phyloP scores from a whole-genome alignment of 2,329 filamentous ascomycete genomes.

The Mycosphaerella sp. region DNA sequence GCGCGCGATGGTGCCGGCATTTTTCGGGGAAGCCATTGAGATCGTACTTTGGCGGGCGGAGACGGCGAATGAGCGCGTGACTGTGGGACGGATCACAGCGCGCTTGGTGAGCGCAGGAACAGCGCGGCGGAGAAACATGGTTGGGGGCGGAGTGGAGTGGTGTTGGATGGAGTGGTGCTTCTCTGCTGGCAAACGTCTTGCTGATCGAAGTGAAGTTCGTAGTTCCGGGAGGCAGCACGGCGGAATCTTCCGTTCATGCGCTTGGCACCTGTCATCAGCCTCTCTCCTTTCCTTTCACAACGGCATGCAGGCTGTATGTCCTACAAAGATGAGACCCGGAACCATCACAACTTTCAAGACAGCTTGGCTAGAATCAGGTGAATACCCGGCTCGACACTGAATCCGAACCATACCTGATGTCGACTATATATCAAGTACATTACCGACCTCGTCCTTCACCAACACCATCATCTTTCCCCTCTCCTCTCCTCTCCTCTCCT shows the following conservation, averaged over 20 bases:
- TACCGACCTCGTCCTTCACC: too few relatives aligned
- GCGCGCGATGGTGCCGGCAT: conserved; percentile 2
- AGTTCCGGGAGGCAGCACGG: neutral
- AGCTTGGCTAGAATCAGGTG: neutral
- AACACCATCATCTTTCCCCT: too few relatives aligned
- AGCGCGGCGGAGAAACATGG: conserved; percentile 46
- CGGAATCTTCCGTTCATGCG: neutral
- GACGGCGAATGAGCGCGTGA: conserved; percentile 44
- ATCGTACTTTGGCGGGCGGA: conserved; percentile 44
- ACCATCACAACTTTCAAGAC: neutral
- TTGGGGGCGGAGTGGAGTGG: conserved; percentile 14
- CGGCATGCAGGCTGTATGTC: too few relatives aligned
- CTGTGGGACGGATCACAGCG: conserved; percentile 36
- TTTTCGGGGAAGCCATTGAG: conserved; percentile 14
- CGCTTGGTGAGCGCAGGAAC: conserved; percentile 44
- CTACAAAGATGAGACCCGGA: neutral
- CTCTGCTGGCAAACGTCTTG: neutral
- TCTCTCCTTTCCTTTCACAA: too few relatives aligned
- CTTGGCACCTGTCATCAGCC: neutral
- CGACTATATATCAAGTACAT: too few relatives aligned
- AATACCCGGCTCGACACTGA: too few relatives aligned
- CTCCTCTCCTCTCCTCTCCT: too few relatives aligned
- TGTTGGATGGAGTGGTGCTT: neutral
- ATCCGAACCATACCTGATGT: too few relatives aligned
- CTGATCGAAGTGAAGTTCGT: neutral